phyloP scores from a whole-genome alignment of 345 rosid species.

The Linum lewisii region DNA sequence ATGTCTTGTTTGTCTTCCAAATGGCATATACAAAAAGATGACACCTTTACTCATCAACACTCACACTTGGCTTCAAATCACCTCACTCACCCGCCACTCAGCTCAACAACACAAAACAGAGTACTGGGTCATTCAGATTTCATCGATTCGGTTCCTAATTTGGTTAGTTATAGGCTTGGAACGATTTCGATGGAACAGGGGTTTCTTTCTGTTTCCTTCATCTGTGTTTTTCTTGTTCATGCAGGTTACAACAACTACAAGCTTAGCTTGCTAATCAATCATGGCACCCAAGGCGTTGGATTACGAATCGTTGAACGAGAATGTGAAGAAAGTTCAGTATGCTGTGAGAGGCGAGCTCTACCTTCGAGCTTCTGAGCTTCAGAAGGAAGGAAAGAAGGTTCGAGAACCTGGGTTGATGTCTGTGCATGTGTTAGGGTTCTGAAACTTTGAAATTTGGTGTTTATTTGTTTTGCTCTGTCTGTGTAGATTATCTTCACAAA shows the following conservation, averaged over 20 bases:
- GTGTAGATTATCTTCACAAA: conserved; percentile 96
- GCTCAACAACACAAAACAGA: not conserved
- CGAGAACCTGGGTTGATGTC: no score
- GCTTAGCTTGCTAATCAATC: not conserved
- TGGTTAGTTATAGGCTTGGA: no score
- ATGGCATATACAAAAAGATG: not conserved
- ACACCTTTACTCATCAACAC: not conserved
- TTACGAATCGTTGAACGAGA: conserved; percentile 69
- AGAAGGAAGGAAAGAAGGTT: conserved; percentile 98
- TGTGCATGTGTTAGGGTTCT: not conserved
- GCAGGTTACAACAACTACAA: no score
- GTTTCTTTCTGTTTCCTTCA: no score
- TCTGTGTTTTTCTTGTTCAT: no score
- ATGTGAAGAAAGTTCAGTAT: conserved; percentile 92
- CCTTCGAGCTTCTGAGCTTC: conserved; percentile 99
- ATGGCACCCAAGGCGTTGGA: conserved; percentile 70
- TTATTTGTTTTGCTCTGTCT: conserved; percentile 9
- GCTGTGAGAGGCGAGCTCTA: conserved; percentile 94
- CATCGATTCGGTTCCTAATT: no score
- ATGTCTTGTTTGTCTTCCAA: not conserved
- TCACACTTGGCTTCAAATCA: not conserved
- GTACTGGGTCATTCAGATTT: no score
- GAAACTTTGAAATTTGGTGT: conserved; percentile 6
- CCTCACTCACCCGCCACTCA: not conserved
- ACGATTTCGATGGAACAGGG: no score